Evolutionary conservation across 2,329 filamentous ascomycete genomes (phyloP).

Genomic region (Tolypocladium cylindrosporum): DNA sequence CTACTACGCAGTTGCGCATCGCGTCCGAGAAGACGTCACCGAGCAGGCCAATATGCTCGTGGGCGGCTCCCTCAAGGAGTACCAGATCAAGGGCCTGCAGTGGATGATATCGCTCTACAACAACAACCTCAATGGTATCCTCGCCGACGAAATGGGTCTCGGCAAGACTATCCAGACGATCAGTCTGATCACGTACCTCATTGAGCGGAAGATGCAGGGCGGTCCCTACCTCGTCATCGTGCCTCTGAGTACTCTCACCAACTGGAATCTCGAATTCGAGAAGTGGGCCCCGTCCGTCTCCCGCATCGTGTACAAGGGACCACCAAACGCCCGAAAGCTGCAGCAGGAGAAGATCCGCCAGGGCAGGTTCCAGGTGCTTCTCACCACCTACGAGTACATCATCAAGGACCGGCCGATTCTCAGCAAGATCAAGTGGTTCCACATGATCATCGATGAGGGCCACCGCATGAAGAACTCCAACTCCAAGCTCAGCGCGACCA

Average conservation of each 20-base stretch:
- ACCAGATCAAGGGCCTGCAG: slow-evolving; percentile 95
- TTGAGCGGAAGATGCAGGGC: slow-evolving; percentile 85
- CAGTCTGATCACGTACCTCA: slow-evolving; percentile 92
- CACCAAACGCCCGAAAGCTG: slow-evolving; percentile 75
- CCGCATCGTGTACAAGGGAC: slow-evolving; percentile 94
- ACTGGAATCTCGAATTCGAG: slow-evolving; percentile 98
- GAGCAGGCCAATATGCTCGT: slow-evolving; percentile 78
- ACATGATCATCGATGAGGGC: slow-evolving; percentile 99
- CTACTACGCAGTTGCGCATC: slow-evolving; percentile 97
- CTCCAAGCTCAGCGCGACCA: slow-evolving; percentile 90
- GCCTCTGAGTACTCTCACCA: slow-evolving; percentile 90
- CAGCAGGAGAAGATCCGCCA: slow-evolving; percentile 92
- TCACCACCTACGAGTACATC: slow-evolving; percentile 98
- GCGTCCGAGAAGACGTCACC: slow-evolving; percentile 84
- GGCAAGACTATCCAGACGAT: slow-evolving; percentile 99
- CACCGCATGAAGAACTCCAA: slow-evolving; percentile 99
- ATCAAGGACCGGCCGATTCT: slow-evolving; percentile 95
- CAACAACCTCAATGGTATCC: slow-evolving; percentile 98
- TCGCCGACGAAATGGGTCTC: slow-evolving; percentile 99
- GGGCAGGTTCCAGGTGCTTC: slow-evolving; percentile 87
- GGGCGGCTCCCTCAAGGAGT: slow-evolving; percentile 89
- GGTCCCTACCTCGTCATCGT: slow-evolving; percentile 96
- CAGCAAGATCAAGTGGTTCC: slow-evolving; percentile 98
- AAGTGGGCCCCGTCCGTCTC: slow-evolving; percentile 89
- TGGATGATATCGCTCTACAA: slow-evolving; percentile 99